phyloP scores from a whole-genome alignment of 208 protist genomes.

The Leishmania amazonensis region DNA sequence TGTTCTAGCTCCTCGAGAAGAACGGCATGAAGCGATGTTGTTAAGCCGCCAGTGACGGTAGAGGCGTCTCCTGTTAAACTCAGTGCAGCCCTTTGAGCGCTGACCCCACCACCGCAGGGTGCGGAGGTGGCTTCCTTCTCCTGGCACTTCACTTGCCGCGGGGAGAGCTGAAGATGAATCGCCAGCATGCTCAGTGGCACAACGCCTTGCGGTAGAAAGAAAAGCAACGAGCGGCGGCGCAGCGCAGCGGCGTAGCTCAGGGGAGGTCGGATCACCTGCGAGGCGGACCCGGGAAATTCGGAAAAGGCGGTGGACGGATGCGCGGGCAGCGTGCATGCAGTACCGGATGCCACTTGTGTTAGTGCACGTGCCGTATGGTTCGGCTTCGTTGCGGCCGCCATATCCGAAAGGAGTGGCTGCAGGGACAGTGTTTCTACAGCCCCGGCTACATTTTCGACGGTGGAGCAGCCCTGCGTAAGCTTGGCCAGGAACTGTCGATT shows the following conservation, averaged over 20 bases:
- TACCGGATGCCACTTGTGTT: not conserved
- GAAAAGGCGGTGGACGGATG: not conserved
- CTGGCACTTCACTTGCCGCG: not conserved
- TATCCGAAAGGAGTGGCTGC: not conserved
- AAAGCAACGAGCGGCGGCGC: slow-evolving; percentile 55
- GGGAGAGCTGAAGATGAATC: not conserved
- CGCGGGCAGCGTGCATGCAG: not conserved
- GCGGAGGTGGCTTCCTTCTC: not conserved
- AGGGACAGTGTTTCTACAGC: not conserved
- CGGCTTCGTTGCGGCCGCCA: not conserved
- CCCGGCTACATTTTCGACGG: not conserved
- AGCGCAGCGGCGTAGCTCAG: slow-evolving; percentile 22
- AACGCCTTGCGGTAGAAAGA: slow-evolving; percentile 50
- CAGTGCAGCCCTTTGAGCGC: not conserved
- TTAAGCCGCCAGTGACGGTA: not conserved
- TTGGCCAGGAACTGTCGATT: slow-evolving; percentile 14
- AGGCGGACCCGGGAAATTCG: too few species aligned
- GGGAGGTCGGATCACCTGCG: not conserved
- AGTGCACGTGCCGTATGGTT: not conserved
- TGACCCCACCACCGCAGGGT: too few species aligned
- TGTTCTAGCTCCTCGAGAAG: not conserved
- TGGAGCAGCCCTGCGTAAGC: slow-evolving; percentile 3
- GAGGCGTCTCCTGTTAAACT: not conserved
- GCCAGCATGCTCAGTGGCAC: slow-evolving; percentile 32
- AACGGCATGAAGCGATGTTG: not conserved